Evolutionary conservation across 2,329 filamentous ascomycete genomes (phyloP).

Genomic region (Paecilomyces variotii): DNA sequence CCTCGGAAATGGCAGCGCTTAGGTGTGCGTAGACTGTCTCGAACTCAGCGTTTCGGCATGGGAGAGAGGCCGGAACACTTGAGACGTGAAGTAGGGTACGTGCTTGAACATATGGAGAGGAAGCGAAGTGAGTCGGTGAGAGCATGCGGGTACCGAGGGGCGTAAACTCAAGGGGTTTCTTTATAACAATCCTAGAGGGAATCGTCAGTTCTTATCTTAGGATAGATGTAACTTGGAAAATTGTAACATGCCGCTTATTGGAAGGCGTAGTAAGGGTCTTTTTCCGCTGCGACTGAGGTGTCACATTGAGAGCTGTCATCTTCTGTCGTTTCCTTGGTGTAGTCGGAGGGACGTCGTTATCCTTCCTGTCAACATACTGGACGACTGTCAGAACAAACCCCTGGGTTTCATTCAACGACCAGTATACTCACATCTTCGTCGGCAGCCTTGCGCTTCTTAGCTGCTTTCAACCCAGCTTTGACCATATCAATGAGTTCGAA

Average conservation of each 20-base stretch:
- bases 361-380: constrained; percentile 32
- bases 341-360: constrained; percentile 23
- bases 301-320: constrained; percentile 36
- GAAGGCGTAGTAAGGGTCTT: constrained; percentile 52
- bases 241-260: constrained; percentile 47
- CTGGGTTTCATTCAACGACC: not conserved
- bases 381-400: constrained; percentile 2
- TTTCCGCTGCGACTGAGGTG: constrained; percentile 34
- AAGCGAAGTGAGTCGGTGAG: constrained; percentile 63
- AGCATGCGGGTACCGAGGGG: constrained; percentile 83
- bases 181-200: constrained; percentile 53
- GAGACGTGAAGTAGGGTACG: constrained; percentile 87
- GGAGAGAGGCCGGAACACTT: constrained; percentile 78
- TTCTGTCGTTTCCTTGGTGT: constrained; percentile 54
- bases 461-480: constrained; percentile 56
- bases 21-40: constrained; percentile 86
- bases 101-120: constrained; percentile 86
- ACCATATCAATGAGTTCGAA: constrained; percentile 59
- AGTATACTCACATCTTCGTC: constrained; percentile 28
- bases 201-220: constrained; percentile 4
- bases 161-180: constrained; percentile 90
- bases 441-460: constrained; percentile 45
- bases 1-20: constrained; percentile 87
- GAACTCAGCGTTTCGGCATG: constrained; percentile 89
- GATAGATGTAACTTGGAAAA: too few species aligned